Conservation (phyloP, 1,284 basidiomycete species). For the Gomphus sp. region DNA sequence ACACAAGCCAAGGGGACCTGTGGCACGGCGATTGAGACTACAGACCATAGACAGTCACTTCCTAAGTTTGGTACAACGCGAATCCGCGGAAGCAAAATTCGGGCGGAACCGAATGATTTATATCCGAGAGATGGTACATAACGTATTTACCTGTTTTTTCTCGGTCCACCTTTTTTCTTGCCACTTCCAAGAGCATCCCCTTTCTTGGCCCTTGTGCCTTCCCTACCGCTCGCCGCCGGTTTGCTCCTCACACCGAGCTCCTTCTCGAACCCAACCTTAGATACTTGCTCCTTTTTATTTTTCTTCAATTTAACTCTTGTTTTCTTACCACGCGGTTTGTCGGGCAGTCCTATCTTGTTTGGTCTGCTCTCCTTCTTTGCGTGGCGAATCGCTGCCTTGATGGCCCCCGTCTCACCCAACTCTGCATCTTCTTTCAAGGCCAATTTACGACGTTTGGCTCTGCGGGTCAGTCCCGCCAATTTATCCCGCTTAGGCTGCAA, state of each 20-base stretch:
- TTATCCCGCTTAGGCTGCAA: constrained; percentile 72
- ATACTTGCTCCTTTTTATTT: constrained; percentile 9
- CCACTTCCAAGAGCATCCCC: constrained; percentile 39
- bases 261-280: constrained; percentile 28
- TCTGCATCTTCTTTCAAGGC: constrained; percentile 73
- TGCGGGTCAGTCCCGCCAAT: constrained; percentile 77
- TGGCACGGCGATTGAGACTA: not conserved
- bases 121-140: constrained; percentile 5
- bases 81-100: constrained; percentile 1
- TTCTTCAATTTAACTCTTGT: constrained; percentile 11
- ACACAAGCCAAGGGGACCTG: constrained; percentile 1
- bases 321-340: constrained; percentile 12
- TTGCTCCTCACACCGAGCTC: constrained; percentile 30
- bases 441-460: constrained; percentile 78
- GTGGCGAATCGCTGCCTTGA: constrained; percentile 70
- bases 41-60: not conserved
- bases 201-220: constrained; percentile 40
- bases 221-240: constrained; percentile 18
- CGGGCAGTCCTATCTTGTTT: constrained; percentile 35
- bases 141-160: constrained; percentile 22
- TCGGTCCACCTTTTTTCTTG: constrained; percentile 38
- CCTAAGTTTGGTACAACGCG: constrained; percentile 3
- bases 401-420: constrained; percentile 39
- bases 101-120: not conserved
- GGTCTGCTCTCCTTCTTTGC: constrained; percentile 74